These are phyloP conservation scores for Magnaporthiopsis incrustans DNA, from an alignment of 2,329 filamentous ascomycete genomes.

Conservation along the genomic window DNA sequence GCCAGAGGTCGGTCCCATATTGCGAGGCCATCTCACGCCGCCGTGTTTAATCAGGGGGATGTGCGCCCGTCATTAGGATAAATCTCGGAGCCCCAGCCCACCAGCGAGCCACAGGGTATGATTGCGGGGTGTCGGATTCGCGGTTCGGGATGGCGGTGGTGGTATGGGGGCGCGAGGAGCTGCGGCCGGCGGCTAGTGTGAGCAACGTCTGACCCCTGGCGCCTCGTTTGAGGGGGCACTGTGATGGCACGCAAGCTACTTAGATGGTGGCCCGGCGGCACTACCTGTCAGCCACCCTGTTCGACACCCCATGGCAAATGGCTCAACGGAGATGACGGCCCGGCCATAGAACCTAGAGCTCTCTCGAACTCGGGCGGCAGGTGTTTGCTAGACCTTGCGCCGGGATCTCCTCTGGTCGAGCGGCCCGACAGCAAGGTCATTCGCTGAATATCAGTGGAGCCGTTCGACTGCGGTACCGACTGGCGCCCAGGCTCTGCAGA, in stretches of 20 bases:
- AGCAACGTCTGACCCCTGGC: neutral
- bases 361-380: neutral
- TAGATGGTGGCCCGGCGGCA: neutral
- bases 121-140: neutral
- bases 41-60: neutral
- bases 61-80: conserved; percentile 4
- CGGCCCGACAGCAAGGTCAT: neutral
- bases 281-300: neutral
- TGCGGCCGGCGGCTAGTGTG: neutral
- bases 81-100: neutral
- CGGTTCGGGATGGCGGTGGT: neutral
- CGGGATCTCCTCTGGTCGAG: neutral
- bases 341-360: neutral
- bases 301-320: neutral
- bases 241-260: neutral
- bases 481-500: neutral
- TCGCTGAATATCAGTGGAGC: neutral
- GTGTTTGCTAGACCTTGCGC: neutral
- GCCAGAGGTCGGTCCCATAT: neutral
- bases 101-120: neutral
- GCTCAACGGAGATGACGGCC: conserved; percentile 2
- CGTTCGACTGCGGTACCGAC: neutral
- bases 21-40: neutral
- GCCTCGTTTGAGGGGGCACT: neutral
- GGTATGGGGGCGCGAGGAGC: neutral